Percentiles rank a stretch among this genome's conserved stretches.
Evolutionary conservation across 306 rosid genomes (phyloP).

Genomic region (Cicer pinnatifidum): DNA sequence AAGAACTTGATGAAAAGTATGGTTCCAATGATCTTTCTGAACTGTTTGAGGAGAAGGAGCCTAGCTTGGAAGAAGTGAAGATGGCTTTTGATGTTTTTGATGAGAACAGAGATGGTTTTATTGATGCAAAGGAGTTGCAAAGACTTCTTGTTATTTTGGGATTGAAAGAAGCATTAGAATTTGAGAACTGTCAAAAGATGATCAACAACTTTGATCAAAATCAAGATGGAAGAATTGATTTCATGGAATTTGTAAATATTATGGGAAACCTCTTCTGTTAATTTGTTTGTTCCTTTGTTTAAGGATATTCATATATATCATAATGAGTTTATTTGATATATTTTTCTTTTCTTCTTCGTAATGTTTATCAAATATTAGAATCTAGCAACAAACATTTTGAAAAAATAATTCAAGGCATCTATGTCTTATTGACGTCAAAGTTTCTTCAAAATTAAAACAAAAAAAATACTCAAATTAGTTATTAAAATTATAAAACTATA

Average conservation of each 20-base stretch:
- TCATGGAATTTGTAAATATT: conserved; percentile 68
- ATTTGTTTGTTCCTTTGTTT: conserved; percentile 29
- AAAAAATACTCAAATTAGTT: too few species aligned
- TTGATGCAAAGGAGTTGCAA: conserved; percentile 75
- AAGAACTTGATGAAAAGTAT: conserved; percentile 48
- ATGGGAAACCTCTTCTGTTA: conserved; percentile 69
- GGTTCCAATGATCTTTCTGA: conserved; percentile 51
- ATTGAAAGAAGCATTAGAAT: conserved; percentile 53
- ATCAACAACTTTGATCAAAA: conserved; percentile 63
- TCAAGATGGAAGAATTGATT: conserved; percentile 75
- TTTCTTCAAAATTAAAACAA: too few species aligned
- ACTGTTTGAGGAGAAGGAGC: conserved; percentile 83
- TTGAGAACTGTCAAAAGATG: conserved; percentile 70
- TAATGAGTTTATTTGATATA: conserved; percentile 2
- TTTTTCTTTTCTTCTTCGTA: conserved; percentile 8
- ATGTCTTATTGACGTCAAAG: background rate
- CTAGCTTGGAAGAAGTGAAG: conserved; percentile 81
- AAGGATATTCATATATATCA: background rate
- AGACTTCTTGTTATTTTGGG: conserved; percentile 65
- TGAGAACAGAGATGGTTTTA: conserved; percentile 75
- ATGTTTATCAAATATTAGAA: background rate
- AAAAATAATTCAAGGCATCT: too few species aligned
- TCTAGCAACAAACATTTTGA: too few species aligned
- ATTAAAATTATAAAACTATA: too few species aligned
- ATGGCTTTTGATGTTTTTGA: conserved; percentile 88